phyloP scores from a whole-genome alignment of 768 basidiomycete genomes.

The Kwoniella shandongensis region DNA sequence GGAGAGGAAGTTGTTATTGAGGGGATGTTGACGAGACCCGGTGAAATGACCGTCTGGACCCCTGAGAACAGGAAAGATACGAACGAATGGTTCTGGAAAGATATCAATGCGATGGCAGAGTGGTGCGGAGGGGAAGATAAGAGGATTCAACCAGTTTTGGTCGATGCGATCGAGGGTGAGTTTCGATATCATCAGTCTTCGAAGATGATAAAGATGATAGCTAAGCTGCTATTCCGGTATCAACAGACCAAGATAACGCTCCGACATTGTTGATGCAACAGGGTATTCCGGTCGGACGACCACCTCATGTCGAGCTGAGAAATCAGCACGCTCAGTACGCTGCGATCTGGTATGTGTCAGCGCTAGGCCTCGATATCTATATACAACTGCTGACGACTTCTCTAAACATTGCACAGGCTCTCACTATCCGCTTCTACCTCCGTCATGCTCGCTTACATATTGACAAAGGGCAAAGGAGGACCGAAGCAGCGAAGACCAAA shows the following conservation, averaged over 20 bases:
- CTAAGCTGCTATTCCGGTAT: neutral
- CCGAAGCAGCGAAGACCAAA: constrained; percentile 8
- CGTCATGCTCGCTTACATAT: constrained; percentile 60
- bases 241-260: constrained; percentile 65
- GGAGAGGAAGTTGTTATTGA: constrained; percentile 68
- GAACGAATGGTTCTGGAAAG: constrained; percentile 90
- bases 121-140: constrained; percentile 71
- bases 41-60: constrained; percentile 71
- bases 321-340: constrained; percentile 96
- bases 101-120: constrained; percentile 75
- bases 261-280: constrained; percentile 54
- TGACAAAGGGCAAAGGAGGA: constrained; percentile 29
- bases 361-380: neutral
- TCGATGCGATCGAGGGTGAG: constrained; percentile 90
- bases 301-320: constrained; percentile 78
- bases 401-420: constrained; percentile 63
- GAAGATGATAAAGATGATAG: neutral
- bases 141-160: constrained; percentile 78
- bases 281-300: constrained; percentile 81
- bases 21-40: constrained; percentile 79
- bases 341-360: constrained; percentile 73
- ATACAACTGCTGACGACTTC: constrained; percentile 1
- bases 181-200: constrained; percentile 9
- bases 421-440: constrained; percentile 80
- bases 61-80: constrained; percentile 79